Evolutionary conservation across 31 red algal species (phyloP), one percentile per base, ranked within the genome.

Genomic region (Asparagopsis taxiformis): DNA sequence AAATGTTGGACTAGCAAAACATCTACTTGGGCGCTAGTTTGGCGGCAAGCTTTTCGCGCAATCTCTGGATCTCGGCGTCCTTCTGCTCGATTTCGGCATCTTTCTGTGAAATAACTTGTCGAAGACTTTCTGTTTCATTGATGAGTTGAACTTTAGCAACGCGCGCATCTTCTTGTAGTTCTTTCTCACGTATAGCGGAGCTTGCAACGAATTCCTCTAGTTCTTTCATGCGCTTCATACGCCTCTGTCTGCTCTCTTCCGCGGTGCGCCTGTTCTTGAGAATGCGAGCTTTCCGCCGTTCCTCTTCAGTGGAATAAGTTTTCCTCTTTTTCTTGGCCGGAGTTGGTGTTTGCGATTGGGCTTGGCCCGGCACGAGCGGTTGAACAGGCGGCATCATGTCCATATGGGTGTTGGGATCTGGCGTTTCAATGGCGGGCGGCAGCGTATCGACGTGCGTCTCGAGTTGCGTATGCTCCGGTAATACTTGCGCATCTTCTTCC

Each of bases 261-360:
- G 88, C 88, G 2, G 88, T 91, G 7, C 88, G 51, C 36, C 88
- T 58, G 51, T 91, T 91, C 56, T 91, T 91, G 13, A 83, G 61
- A 25, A 91, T 83, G 49, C 88, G 71, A 1, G 88, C 88, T 61
- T 91, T 55, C 26, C 72, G 31, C 51, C 88, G 61, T 35, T 91
- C 88, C 55, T 91, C 88, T 28, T 91, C 88, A 41, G 77, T 83
- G 51, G 36, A 68, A 44, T 83, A 91, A 20, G 72, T 82, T 25
- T 65, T 69, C 35, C 76, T 54, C 56, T 84, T 91, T 72, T 80
- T 89, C 66, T 88, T 88, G 1, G 50, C 64, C n/a, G n/a, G n/a
- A n/a, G n/a, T n/a, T n/a, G n/a, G n/a, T n/a, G n/a, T n/a, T n/a
- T n/a, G n/a, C n/a, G n/a, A n/a, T n/a, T n/a, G n/a, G n/a, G n/a